phyloP scores from a whole-genome alignment of 306 rosid species.

The Pyrus communis region DNA sequence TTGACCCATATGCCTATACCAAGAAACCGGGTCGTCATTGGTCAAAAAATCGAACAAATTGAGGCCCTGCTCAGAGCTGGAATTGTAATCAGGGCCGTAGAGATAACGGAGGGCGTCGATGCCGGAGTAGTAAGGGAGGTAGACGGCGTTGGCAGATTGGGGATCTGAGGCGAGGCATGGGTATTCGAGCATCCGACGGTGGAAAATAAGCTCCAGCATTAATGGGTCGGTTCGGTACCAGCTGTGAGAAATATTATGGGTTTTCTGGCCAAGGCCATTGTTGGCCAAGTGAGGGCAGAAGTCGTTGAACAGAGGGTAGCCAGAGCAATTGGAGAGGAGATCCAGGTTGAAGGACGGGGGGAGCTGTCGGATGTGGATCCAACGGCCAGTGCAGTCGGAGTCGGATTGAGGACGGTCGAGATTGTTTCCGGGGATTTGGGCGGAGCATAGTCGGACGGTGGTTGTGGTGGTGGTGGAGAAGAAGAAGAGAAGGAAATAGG shows the following conservation, averaged over 20 bases:
- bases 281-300: conserved; percentile 60
- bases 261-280: conserved; percentile 79
- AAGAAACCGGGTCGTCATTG: conserved; percentile 28
- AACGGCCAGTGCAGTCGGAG: conserved; percentile 35
- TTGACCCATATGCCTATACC: conserved; percentile 56
- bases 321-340: conserved; percentile 66
- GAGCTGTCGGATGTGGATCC: conserved; percentile 69
- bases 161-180: conserved; percentile 73
- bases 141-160: conserved; percentile 41
- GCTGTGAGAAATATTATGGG: conserved; percentile 73
- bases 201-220: conserved; percentile 74
- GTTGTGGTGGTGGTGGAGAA: neutral
- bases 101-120: conserved; percentile 69
- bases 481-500: neutral
- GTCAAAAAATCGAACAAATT: conserved; percentile 47
- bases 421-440: neutral
- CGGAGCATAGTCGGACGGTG: neutral
- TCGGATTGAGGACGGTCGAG: neutral
- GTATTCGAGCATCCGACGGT: conserved; percentile 66
- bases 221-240: conserved; percentile 77
- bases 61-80: conserved; percentile 65
- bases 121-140: conserved; percentile 61
- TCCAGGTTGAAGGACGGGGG: conserved; percentile 64
- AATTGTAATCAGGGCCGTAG: conserved; percentile 56
- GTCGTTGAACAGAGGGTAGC: conserved; percentile 49